Conservation (phyloP, 352 stramenopile species). For the Phytophthora pisi region DNA sequence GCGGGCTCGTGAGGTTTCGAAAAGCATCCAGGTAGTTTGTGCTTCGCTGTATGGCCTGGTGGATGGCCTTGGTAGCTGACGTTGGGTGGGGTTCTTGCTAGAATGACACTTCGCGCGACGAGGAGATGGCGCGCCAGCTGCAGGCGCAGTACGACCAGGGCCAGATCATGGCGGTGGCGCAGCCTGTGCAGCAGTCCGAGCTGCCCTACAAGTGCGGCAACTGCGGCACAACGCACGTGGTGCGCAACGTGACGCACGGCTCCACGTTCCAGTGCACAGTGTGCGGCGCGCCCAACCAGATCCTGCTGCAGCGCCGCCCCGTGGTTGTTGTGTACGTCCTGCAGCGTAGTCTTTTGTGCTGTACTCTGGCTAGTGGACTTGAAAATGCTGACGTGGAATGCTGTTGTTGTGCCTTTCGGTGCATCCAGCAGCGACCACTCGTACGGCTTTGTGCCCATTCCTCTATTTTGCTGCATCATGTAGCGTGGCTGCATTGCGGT, state of each 20-base stretch:
- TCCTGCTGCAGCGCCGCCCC: constrained; percentile 46
- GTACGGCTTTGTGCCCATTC: constrained; percentile 61
- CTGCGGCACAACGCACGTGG: constrained; percentile 64
- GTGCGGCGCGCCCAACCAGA: constrained; percentile 69
- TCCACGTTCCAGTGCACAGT: constrained; percentile 64
- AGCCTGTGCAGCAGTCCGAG: constrained; percentile 40
- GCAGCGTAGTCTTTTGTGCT: background rate
- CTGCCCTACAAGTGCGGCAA: constrained; percentile 70
- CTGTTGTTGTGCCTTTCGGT: background rate
- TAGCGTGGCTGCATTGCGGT: constrained; percentile 18
- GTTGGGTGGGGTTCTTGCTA: background rate
- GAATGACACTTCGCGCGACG: constrained; percentile 50
- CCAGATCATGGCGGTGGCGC: constrained; percentile 41
- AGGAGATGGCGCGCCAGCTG: constrained; percentile 59
- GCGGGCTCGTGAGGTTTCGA: constrained; percentile 14
- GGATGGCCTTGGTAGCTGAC: background rate
- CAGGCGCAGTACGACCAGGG: constrained; percentile 59
- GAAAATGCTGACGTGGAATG: background rate
- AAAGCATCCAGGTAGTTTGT: constrained; percentile 20
- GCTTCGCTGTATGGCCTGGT: background rate
- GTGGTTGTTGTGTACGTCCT: constrained; percentile 58
- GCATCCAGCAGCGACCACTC: constrained; percentile 30
- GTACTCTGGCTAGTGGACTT: background rate
- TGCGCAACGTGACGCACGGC: constrained; percentile 62
- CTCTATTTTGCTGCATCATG: constrained; percentile 73